Percentiles rank a stretch among this genome's conserved stretches.
These are phyloP conservation scores for Corniculantispora saksenae DNA, from an alignment of 2,329 filamentous ascomycete species.

Conservation along the genomic window DNA sequence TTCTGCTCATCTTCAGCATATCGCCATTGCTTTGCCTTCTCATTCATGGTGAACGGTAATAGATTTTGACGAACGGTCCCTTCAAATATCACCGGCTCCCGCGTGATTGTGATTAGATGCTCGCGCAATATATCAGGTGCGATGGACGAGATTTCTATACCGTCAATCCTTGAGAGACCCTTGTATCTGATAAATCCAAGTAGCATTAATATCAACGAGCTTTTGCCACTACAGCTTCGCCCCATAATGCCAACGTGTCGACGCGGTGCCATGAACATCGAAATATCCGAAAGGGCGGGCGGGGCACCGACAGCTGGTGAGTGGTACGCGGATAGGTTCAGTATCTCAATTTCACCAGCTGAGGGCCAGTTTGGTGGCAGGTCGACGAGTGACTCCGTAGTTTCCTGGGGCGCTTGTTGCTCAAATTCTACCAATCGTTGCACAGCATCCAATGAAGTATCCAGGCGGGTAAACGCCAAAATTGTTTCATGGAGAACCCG, in stretches of 20 bases:
- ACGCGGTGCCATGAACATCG: background rate
- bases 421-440: background rate
- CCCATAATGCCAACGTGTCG: background rate
- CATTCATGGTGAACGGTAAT: constrained; percentile 33
- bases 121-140: constrained; percentile 42
- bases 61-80: constrained; percentile 46
- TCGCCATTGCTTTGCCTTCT: too few species aligned
- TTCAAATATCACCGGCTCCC: constrained; percentile 46
- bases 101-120: constrained; percentile 44
- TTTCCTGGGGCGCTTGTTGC: background rate
- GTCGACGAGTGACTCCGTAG: background rate
- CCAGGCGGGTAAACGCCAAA: background rate
- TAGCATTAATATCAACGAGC: background rate
- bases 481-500: background rate
- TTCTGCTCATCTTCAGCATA: background rate
- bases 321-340: background rate
- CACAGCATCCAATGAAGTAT: background rate
- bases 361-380: background rate
- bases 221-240: background rate
- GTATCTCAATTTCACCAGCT: background rate
- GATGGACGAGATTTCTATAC: constrained; percentile 39
- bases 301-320: background rate
- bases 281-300: background rate
- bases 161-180: constrained; percentile 41
- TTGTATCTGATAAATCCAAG: background rate